A percentile compares a stretch with the other conserved stretches of the same genome.
phyloP scores from a whole-genome alignment of 192 early-diverging fungal species.

The Kickxella alabastrina region DNA sequence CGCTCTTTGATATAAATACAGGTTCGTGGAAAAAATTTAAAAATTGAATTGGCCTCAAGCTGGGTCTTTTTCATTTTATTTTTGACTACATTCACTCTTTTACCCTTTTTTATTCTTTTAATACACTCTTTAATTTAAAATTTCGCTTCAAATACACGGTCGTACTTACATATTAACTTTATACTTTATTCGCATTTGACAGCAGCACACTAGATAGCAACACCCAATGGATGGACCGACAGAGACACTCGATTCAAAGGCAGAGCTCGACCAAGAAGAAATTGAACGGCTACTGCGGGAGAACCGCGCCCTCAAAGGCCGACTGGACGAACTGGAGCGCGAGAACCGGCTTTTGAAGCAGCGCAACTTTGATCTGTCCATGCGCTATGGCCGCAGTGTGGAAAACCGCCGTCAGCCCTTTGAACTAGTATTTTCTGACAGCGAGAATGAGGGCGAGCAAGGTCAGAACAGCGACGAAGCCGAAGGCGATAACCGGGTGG shows the following conservation, averaged over 20 bases:
- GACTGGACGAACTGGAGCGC: slow-evolving; percentile 51
- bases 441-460: slow-evolving; percentile 6
- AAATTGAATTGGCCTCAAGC: too few species aligned
- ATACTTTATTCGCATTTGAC: too few species aligned
- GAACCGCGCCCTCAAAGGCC: slow-evolving; percentile 37
- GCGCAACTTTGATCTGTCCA: slow-evolving; percentile 51
- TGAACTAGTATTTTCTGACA: slow-evolving; percentile 44
- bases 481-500: slow-evolving; percentile 12
- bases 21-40: too few species aligned
- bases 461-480: background rate
- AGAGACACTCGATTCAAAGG: slow-evolving; percentile 43
- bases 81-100: too few species aligned
- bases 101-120: too few species aligned
- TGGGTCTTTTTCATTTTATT: too few species aligned
- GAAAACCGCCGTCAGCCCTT: slow-evolving; percentile 49
- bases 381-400: slow-evolving; percentile 45
- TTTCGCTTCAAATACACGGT: too few species aligned
- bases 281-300: slow-evolving; percentile 45
- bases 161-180: too few species aligned
- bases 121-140: too few species aligned
- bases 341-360: slow-evolving; percentile 52
- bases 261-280: slow-evolving; percentile 53
- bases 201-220: too few species aligned
- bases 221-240: slow-evolving; percentile 37
- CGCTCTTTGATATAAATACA: too few species aligned